phyloP scores from a whole-genome alignment of 108 stramenopile species.

The Pseudonitzschia multiseries region DNA sequence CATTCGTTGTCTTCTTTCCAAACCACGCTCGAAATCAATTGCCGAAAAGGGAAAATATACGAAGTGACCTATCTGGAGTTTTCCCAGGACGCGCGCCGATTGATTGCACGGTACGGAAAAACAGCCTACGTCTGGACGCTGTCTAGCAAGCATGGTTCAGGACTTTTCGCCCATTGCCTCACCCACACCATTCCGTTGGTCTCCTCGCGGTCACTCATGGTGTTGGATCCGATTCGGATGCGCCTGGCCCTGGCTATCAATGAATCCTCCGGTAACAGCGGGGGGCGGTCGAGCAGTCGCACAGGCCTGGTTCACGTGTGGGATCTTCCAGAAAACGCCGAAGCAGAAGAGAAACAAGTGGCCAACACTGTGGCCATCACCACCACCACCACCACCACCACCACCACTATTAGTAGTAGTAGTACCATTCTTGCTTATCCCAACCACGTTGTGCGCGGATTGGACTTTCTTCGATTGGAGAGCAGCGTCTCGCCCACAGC shows the following conservation, averaged over 20 bases:
- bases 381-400: neutral
- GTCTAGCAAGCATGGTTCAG: neutral
- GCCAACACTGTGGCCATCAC: neutral
- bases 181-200: neutral
- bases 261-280: no score
- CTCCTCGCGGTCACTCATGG: conserved; percentile 9
- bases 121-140: conserved; percentile 10
- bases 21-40: conserved; percentile 4
- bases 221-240: neutral
- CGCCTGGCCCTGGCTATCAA: neutral
- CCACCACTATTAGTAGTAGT: neutral
- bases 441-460: conserved; percentile 7
- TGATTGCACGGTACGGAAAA: conserved; percentile 16
- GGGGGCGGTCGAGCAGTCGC: neutral
- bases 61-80: conserved; percentile 14
- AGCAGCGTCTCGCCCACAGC: neutral
- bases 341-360: neutral
- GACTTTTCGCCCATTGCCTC: neutral
- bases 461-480: neutral
- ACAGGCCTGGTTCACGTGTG: conserved; percentile 4
- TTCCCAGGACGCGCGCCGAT: neutral
- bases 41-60: conserved; percentile 3
- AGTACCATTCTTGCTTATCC: neutral
- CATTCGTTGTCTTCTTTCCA: neutral
- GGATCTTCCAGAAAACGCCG: neutral